Evolutionary conservation across 306 rosid genomes (phyloP), one percentile per base, ranked within the genome.

Genomic region (Delonix regia): DNA sequence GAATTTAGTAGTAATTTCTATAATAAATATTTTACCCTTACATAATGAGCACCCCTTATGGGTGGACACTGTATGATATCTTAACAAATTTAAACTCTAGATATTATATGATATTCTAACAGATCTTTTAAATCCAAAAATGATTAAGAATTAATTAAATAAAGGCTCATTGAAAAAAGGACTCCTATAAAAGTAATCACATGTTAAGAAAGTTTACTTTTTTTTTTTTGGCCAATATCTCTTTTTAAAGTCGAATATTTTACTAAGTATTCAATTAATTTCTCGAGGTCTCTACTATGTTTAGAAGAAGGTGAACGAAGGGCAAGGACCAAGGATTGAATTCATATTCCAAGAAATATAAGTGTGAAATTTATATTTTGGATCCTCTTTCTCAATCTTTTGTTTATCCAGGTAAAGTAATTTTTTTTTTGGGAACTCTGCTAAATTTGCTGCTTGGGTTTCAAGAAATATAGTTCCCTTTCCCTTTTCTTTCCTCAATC

Each of bases 381-480:
- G 82, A 47, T 55, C 66, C 73, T 86, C 85, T 62, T 85, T 13
- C 82, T 86, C 30, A 78, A 64, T 78, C 78, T 85, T 19, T 79
- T 78, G 3, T 41, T 88, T 49, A 53, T 69, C 64, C n/a, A 28
- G 83, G 91, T 85, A 83, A 52, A 68, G n/a, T 11, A 25, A 42
- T 57, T 27, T 2, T 12, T 28, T 65, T 76, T 33, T 30, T 39
- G 38, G 28, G 4, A 69, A 56, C 19, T 49, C 33, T 67, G 33
- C n/a, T 59, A 9, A 41, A 8, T 41, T 45, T 1, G 16, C 52
- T n/a, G 41, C n/a, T 34, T 18, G 33, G 10, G 38, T 24, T 39
- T 19, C 38, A 7, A 60, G 21, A 60, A 60, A 27, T 27, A 27
- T 24, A 28, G 9, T 5, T n/a, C n/a, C n/a, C n/a, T n/a, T n/a